Percentiles rank a stretch among this genome's conserved stretches.
Conservation (phyloP, 2,329 filamentous ascomycete genomes). For the Tolypocladium tundrense region DNA sequence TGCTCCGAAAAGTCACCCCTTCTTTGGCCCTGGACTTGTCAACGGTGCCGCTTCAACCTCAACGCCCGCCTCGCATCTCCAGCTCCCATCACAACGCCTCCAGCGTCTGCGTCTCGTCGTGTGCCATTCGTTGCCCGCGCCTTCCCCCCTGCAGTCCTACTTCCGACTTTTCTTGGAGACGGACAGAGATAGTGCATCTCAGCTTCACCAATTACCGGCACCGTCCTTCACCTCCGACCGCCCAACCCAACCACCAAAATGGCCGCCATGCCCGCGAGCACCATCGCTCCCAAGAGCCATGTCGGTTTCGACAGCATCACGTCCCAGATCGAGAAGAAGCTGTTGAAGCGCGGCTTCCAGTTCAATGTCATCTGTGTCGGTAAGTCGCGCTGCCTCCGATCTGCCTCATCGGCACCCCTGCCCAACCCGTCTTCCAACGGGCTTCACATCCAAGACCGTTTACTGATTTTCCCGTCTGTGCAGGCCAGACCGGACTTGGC, state of each 20-base stretch:
- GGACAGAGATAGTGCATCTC: conserved; percentile 10
- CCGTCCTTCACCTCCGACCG: not conserved
- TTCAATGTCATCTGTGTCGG: conserved; percentile 99
- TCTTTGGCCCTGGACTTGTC: conserved; percentile 6
- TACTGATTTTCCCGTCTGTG: conserved; percentile 7
- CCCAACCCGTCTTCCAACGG: not conserved
- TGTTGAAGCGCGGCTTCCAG: conserved; percentile 98
- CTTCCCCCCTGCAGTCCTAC: conserved; percentile 12
- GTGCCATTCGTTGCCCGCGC: conserved; percentile 1
- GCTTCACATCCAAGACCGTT: conserved; percentile 2
- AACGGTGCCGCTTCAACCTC: conserved; percentile 3
- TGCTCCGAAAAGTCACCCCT: conserved; percentile 27
- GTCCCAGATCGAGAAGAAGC: conserved; percentile 98
- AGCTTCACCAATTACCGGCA: conserved; percentile 14
- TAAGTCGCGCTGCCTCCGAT: conserved; percentile 40
- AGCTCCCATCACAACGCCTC: conserved; percentile 1
- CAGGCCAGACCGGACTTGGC: conserved; percentile 95
- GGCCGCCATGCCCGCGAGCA: conserved; percentile 54
- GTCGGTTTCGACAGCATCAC: conserved; percentile 99
- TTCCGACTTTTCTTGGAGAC: conserved; percentile 25
- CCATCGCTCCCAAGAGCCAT: conserved; percentile 88
- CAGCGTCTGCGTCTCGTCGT: conserved; percentile 3
- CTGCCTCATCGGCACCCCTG: not conserved
- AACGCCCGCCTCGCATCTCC: conserved; percentile 1
- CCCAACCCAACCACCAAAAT: conserved; percentile 26